Base-by-base conservation (phyloP, 2,329 filamentous ascomycete genomes). In the Rosellinia necatrix region DNA sequence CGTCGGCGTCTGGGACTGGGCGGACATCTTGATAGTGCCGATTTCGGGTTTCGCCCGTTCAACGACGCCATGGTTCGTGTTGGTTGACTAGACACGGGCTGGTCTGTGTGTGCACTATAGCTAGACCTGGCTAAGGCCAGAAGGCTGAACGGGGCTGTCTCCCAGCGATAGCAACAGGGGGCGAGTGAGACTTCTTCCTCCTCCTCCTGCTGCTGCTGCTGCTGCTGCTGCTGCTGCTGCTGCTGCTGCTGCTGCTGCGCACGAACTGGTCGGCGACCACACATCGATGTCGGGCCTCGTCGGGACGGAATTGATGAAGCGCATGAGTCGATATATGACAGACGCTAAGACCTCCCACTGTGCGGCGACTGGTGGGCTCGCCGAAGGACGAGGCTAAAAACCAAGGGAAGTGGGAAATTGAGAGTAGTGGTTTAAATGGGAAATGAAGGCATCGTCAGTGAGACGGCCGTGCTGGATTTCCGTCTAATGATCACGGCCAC, bases 31-130 rank as follows among this genome's bases (percentile, higher is more conserved):
- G 30, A 21, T 43, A 27, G 7, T 46, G 38, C 30, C 13, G 43
- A 59, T 57, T 38, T 53, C 53, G 44, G 43, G 30, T 53, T 53
- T 42, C 41, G 34, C n/a, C 49, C 22, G 34, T 35, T 57, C 53
- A 46, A 53, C 57, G 57, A 57, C 41, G n/a, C 22, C 10, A 29
- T 48, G 40, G 42, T 48, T 32, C 38, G 17, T 17, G 25, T 25
- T 46, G 19, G 49, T 15, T 32, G 30, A 15, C 15, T 9, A 40
- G 19, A 32, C 37, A 38, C 43, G 38, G 40, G 29, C 24, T 38
- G 10, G 21, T 19, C 21, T 15, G 19, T 9, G 21, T 38, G 21
- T 25, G 15, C 25, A 46, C 13, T 21, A 8, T 43, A 35, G 4
- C 13, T 32, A 19, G 15, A 27, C 38, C 22, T 19, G 29, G 41